Evolutionary conservation across 257 asterid genomes (phyloP).

Genomic region (Ophiorrhiza pumila): DNA sequence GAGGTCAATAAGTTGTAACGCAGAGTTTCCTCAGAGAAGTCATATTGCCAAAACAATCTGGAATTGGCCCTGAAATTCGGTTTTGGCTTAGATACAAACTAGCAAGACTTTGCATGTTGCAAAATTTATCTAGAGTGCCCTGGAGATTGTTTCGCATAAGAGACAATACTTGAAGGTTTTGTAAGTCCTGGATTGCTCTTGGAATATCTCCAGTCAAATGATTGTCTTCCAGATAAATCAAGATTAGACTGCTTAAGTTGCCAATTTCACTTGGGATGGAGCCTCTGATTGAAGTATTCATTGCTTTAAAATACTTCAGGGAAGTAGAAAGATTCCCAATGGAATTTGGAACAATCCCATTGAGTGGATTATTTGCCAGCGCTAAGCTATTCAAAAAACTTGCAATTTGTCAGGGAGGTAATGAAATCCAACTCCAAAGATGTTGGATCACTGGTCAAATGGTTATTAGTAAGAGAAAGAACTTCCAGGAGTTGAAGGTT

Average conservation of each 20-base stretch:
- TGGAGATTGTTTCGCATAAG: conserved; percentile 11
- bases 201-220: conserved; percentile 15
- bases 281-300: conserved; percentile 15
- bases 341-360: conserved; percentile 24
- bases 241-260: conserved; percentile 19
- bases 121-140: neutral
- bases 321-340: conserved; percentile 39
- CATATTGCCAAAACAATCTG: conserved; percentile 14
- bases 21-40: neutral
- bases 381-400: neutral
- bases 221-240: neutral
- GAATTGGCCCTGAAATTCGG: conserved; percentile 22
- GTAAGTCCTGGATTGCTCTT: neutral
- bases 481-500: neutral
- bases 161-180: neutral
- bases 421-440: neutral
- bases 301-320: neutral
- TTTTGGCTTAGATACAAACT: conserved; percentile 5
- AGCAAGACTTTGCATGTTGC: conserved; percentile 16
- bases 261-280: conserved; percentile 33
- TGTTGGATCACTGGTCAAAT: neutral
- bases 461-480: neutral
- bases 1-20: neutral
- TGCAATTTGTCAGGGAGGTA: neutral
- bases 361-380: conserved; percentile 6